Base-by-base conservation (phyloP, 2,329 filamentous ascomycete genomes). In the Boeremia lycopersici region DNA sequence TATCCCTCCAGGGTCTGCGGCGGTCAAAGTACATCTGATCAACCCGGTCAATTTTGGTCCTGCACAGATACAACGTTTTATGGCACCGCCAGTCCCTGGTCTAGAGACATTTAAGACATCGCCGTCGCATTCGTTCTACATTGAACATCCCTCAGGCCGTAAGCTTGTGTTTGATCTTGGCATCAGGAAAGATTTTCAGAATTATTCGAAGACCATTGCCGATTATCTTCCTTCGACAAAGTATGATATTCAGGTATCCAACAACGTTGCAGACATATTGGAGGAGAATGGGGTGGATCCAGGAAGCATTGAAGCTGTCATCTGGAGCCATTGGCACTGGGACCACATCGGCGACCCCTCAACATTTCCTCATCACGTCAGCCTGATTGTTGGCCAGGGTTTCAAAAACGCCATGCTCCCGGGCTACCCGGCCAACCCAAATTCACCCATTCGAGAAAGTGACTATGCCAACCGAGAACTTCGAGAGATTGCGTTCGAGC, bases 351-450 rank as follows among this genome's bases (percentile, higher is more conserved):
- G 83, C 0, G 78, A 84, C 49, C 73, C 77, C 0, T 75, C 77
- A 0, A 70, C 65, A 0, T 85, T 85, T 43, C 80, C 81, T 0
- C 0, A 60, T 0, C 68, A 60, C 1, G 82, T 81, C 0, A 74
- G 78, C 8, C 61, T 86, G 0, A 61, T 85, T 29, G 81, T 84
- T 3, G 84, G 83, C 0, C 78, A 82, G 0, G 82, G 82, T 0
- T 81, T 84, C 65, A 79, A 77, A 42, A 56, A 75, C 2, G 66
- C 67, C 0, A 77, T 80, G 60, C 61, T 79, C 3, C 82, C 82
- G 0, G 81, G 79, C 0, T 81, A 75, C 43, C 83, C 82, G 2
- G 49, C 63, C 9, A 62, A 70, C 15, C 61, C 54, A 8, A 48
- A 57, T 1, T 61, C 63, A 7, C 57, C 58, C 0, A 59, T 73